These are phyloP conservation scores for Inga leiocalycina DNA, from an alignment of 306 rosid species.

Conservation along the genomic window DNA sequence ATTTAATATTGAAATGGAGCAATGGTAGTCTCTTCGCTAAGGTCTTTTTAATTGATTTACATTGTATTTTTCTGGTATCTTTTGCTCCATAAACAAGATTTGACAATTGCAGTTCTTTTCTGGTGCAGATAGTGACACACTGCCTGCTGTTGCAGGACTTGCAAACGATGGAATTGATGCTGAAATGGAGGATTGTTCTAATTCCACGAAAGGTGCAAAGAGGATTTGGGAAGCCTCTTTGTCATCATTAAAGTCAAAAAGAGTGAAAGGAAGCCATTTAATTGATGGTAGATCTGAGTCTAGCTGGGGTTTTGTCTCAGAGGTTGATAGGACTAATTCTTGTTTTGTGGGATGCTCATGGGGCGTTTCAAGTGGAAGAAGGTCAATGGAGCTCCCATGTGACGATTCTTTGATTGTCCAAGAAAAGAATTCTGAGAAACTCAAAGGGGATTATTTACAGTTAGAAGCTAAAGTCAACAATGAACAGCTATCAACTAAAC, in stretches of 20 bases:
- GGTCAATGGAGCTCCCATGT: constrained; percentile 36
- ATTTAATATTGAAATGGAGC: not conserved
- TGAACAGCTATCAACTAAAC: constrained; percentile 46
- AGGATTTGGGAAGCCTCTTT: constrained; percentile 84
- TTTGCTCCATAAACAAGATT: constrained; percentile 36
- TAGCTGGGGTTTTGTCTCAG: constrained; percentile 43
- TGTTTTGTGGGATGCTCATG: constrained; percentile 45
- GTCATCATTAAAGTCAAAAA: constrained; percentile 89
- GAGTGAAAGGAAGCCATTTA: constrained; percentile 77
- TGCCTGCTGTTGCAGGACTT: constrained; percentile 31
- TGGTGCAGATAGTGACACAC: constrained; percentile 34
- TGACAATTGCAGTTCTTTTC: constrained; percentile 38
- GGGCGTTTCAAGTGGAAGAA: constrained; percentile 34
- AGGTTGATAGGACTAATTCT: constrained; percentile 44
- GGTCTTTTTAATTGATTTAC: constrained; percentile 22
- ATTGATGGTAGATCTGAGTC: constrained; percentile 49
- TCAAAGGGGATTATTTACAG: constrained; percentile 28
- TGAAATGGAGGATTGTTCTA: constrained; percentile 44
- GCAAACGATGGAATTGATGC: constrained; percentile 41
- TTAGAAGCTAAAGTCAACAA: constrained; percentile 42
- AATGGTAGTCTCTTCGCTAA: constrained; percentile 9
- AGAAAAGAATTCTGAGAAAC: constrained; percentile 40
- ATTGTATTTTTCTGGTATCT: constrained; percentile 11
- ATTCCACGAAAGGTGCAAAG: constrained; percentile 57
- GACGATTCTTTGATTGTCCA: constrained; percentile 36